Evolutionary conservation across 2,329 filamentous ascomycete genomes (phyloP), one percentile per base, ranked within the genome.

Genomic region (Phaeosphaeriaceae sp.): DNA sequence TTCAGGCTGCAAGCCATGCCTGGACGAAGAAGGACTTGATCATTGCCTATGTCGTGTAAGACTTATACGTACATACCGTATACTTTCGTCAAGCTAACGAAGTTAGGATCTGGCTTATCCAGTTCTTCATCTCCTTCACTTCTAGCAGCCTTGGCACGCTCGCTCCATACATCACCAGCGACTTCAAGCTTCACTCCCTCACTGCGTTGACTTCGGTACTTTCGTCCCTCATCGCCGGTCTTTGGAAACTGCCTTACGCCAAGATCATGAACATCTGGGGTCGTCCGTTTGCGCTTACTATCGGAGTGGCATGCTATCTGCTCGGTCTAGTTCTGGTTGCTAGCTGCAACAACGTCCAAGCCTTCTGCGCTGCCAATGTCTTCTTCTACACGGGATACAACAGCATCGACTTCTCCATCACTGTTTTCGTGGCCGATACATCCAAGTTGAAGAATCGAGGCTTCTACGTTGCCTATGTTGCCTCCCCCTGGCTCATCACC

Each of bases 371-470:
- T 3, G 88, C 86, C 1, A 82, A 87, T 61, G 88, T 90, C 1
- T 89, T 92, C 69, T 91, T 88, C 70, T 84, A 83, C 52, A 83
- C 90, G 40, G 89, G 89, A 11, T 75, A 69, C 58, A 84, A 85
- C 25, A 87, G 86, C 7, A 78, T 91, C 45, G 83, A 82, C 57
- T 90, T 89, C 68, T 83, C 84, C 44, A 79, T 91, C 25, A 85
- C 84, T 54, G 84, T 91, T 31, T 87, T 91, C 65, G 85, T 90
- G 51, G 87, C 89, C 25, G 89, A 91, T 66, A 89, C 88, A 1
- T 88, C 89, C 1, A 83, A 83, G 48, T 79, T 91, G 33, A 82
- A 84, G 58, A 89, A 91, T 69, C 63, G 74, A 82, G 86, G 83
- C 1, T 80, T 91, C 47, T 84, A 88, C 71, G 84, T 88, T 45